phyloP scores from a whole-genome alignment of 192 early-diverging fungal genomes.

The Phycomyces blakesleeanus region DNA sequence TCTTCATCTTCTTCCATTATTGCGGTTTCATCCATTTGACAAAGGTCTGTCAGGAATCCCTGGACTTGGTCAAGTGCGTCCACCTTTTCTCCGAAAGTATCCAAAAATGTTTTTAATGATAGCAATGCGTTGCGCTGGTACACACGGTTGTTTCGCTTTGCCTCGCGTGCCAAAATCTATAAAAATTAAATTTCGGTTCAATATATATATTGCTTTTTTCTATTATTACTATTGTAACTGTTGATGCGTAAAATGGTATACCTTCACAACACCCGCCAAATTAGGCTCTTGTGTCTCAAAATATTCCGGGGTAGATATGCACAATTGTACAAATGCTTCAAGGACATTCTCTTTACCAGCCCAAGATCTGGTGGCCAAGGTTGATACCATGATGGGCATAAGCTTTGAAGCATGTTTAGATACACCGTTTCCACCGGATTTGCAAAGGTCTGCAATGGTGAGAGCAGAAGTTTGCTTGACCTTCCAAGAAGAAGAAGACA shows the following conservation, averaged over 20 bases:
- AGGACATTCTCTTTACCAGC: constrained; percentile 78
- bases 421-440: constrained; percentile 45
- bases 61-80: constrained; percentile 57
- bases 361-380: constrained; percentile 71
- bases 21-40: constrained; percentile 40
- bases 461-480: constrained; percentile 71
- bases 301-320: constrained; percentile 51
- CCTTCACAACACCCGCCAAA: constrained; percentile 40
- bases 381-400: constrained; percentile 59
- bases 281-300: constrained; percentile 35
- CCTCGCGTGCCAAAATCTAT: constrained; percentile 66
- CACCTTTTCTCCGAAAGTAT: constrained; percentile 50
- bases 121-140: constrained; percentile 69
- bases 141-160: constrained; percentile 67
- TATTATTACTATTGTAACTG: constrained; percentile 2
- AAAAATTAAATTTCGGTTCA: not conserved
- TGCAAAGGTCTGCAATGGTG: constrained; percentile 60
- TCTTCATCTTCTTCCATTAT: constrained; percentile 56
- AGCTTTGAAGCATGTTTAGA: constrained; percentile 41
- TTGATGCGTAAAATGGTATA: constrained; percentile 15
- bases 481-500: constrained; percentile 69
- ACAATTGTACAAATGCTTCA: constrained; percentile 53
- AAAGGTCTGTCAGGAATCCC: constrained; percentile 47
- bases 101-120: constrained; percentile 55
- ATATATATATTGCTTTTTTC: not conserved